Base-by-base conservation (phyloP, 768 basidiomycete species). In the Agaricus blazei region DNA sequence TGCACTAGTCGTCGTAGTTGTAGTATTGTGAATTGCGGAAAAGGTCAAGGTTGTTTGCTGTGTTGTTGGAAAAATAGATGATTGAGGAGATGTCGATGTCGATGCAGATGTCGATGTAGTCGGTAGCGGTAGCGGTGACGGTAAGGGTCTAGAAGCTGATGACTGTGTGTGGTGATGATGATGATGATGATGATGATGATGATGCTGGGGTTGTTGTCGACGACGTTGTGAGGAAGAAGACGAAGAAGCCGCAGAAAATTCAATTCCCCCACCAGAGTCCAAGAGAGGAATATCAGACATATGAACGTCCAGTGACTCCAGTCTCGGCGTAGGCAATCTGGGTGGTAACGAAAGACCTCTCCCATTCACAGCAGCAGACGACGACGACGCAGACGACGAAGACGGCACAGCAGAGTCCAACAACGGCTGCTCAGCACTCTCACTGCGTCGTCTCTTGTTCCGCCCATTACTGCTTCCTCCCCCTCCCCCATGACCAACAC, bases 251-350 rank as follows among this genome's bases (percentile, higher is more conserved):
- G 34, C 7, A 11, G 34, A 34, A 34, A 34, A 34, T 34, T 34
- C 34, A 15, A 41, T 9, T 41, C 40, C 34, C 34, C 11, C n/a
- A 19, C 28, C 26, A 11, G 47, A 36, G n/a, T 48, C 47, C 31
- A 55, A 34, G 9, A 55, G 29, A 23, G 54, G 54, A 24, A 55
- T 55, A 55, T 55, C 54, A 2, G 54, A 48, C 54, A 55, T 55
- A n/a, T 55, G 54, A 12, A 55, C 54, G 48, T 55, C 54, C 34
- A 19, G 19, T 19, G 19, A 19, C 28, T 54, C 53, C 4, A 55
- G 48, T 43, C 47, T 41, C 3, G 54, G 54, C 9, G 54, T 55
- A 19, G 54, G 54, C 19, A 55, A 49, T 49, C 54, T 24, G 4
- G 54, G 54, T 9, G 54, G 54, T 9, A 55, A 45, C 9, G 52